These are phyloP conservation scores for Clausena lansium DNA, from an alignment of 345 rosid species.

Conservation along the genomic window DNA sequence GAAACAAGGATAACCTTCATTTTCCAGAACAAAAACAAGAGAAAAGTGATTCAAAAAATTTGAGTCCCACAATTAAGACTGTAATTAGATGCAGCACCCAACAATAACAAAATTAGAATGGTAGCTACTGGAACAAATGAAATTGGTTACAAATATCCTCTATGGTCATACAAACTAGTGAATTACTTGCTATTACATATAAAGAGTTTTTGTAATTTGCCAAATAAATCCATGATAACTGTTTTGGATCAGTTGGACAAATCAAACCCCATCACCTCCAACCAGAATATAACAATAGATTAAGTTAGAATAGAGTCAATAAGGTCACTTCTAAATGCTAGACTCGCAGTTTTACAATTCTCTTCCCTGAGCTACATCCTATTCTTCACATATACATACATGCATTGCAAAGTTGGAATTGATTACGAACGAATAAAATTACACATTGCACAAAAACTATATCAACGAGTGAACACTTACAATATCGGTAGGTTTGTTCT, in stretches of 20 bases:
- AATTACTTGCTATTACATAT: neutral
- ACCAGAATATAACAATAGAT: neutral
- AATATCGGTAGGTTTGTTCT: conserved; percentile 72
- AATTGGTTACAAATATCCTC: neutral
- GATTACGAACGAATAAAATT: neutral
- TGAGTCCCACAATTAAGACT: neutral
- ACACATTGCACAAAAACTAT: neutral
- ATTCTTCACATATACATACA: neutral
- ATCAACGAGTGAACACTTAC: conserved; percentile 32
- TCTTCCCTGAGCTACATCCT: neutral
- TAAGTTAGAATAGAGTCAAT: neutral
- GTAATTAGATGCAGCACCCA: neutral
- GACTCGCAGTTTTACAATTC: neutral
- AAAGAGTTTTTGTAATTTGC: neutral
- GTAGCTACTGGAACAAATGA: neutral
- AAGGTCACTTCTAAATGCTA: neutral
- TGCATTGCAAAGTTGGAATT: neutral
- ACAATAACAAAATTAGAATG: neutral
- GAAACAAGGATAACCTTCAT: neutral
- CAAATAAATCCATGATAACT: neutral
- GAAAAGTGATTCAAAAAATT: neutral
- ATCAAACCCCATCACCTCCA: neutral
- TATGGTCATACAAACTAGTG: neutral
- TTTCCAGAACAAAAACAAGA: neutral
- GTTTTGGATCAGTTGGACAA: neutral